Conservation (phyloP, 2,329 filamentous ascomycete species). For the Arthrobotrys musiformis region DNA sequence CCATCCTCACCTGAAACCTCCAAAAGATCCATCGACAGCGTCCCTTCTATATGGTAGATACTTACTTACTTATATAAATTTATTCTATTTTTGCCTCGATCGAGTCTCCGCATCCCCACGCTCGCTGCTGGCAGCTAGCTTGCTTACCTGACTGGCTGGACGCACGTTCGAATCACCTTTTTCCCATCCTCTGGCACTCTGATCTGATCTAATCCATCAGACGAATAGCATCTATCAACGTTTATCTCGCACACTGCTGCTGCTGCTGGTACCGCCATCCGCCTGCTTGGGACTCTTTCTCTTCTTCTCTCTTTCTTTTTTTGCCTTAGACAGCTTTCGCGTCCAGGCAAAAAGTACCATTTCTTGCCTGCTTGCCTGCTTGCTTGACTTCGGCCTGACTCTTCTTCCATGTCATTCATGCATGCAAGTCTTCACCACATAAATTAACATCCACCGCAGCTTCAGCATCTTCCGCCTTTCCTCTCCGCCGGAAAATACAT, state of each 20-base stretch:
- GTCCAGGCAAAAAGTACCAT: conserved; percentile 3
- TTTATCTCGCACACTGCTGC: not conserved
- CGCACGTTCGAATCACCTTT: conserved; percentile 45
- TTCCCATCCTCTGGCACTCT: not conserved
- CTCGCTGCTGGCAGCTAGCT: conserved; percentile 48
- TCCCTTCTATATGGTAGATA: too few species aligned
- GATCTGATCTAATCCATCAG: not conserved
- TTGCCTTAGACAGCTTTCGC: conserved; percentile 46
- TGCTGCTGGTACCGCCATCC: not conserved
- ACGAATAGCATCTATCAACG: conserved; percentile 43
- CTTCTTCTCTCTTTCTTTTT: conserved; percentile 28
- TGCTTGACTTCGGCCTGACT: conserved; percentile 11
- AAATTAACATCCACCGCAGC: conserved; percentile 11
- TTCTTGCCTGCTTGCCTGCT: not conserved
- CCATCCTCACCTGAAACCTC: not conserved
- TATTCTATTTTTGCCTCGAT: not conserved
- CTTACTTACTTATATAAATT: too few species aligned
- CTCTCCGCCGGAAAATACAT: not conserved
- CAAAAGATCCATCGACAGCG: too few species aligned
- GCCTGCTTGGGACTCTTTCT: not conserved
- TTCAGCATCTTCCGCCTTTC: not conserved
- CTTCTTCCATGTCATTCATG: conserved; percentile 12
- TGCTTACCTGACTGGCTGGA: conserved; percentile 44
- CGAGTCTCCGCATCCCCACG: conserved; percentile 20
- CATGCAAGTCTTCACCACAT: conserved; percentile 9